Evolutionary conservation across 1,139 yeast genomes (phyloP).

Genomic region (Suhomyces choctaworum): DNA sequence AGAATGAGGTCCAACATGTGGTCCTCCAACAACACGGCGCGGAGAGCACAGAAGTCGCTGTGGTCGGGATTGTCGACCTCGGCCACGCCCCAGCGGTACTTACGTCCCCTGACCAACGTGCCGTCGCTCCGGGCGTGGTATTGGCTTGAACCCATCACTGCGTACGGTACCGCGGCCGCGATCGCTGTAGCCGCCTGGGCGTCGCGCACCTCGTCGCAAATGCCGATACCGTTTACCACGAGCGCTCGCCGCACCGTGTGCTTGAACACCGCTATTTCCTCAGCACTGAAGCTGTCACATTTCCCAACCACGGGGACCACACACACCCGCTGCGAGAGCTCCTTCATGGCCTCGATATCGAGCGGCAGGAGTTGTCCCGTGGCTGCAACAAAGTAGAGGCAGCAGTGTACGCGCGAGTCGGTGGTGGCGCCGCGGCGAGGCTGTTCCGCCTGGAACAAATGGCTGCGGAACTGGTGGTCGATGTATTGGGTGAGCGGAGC

Average conservation of each 20-base stretch:
- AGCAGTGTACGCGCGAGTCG: conserved; percentile 73
- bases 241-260: conserved; percentile 44
- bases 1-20: conserved; percentile 60
- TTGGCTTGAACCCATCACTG: conserved; percentile 56
- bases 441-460: conserved; percentile 41
- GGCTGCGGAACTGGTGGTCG: conserved; percentile 39
- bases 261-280: conserved; percentile 47
- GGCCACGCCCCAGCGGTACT: conserved; percentile 72
- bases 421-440: conserved; percentile 52
- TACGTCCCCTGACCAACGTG: conserved; percentile 56
- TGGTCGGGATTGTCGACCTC: conserved; percentile 66
- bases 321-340: conserved; percentile 63
- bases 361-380: conserved; percentile 41
- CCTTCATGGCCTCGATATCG: conserved; percentile 71
- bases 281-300: conserved; percentile 62
- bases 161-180: conserved; percentile 52
- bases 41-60: conserved; percentile 63
- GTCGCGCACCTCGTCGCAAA: conserved; percentile 57
- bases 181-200: conserved; percentile 33
- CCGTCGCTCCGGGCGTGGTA: conserved; percentile 33
- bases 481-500: conserved; percentile 56
- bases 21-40: conserved; percentile 50
- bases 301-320: conserved; percentile 77
- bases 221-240: conserved; percentile 47
- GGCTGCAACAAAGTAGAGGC: conserved; percentile 60